Evolutionary conservation across 2,329 filamentous ascomycete species (phyloP), one percentile per base, ranked within the genome.

Genomic region (Fusarium sp.): DNA sequence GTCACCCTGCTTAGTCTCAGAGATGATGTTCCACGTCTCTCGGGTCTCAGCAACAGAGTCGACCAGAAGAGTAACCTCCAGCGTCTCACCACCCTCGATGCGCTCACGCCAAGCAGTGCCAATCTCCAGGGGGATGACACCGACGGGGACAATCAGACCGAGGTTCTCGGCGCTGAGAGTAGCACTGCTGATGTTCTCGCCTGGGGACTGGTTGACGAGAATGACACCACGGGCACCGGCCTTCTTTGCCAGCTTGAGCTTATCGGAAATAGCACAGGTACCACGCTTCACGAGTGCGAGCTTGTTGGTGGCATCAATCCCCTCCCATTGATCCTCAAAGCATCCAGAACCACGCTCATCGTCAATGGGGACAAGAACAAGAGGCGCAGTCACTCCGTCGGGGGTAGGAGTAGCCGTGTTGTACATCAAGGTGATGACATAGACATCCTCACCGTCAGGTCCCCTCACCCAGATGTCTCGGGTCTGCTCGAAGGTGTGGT

Each of bases 161-260:
- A 80, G 70, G 75, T 82, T 84, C 73, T 82, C 81, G 1, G 83
- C 83, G 20, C 87, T 85, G 3, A 93, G 84, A 0, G 89, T 92
- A 9, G 89, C 90, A 27, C 83, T 81, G 2, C 85, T 79, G 5
- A 83, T 79, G n/a, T 70, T 62, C 11, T 77, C 72, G 1, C 88
- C 89, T 0, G 86, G 82, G 3, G 82, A 84, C 71, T 92, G 90
- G 85, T 93, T 90, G 79, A 91, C 92, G 59, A 93, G 85, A 34
- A 93, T 80, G 1, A 87, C 84, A 45, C 80, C 85, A 2, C 83
- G 45, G 3, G 85, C 86, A 47, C 85, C 85, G 11, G 83, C 79
- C 10, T 81, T 78, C 76, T 80, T 84, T 31, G 85, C 85, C 6
- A 86, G 79, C 76, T 82, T 83, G 35, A 86, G 80, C 77, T 87